Evolutionary conservation across 768 basidiomycete genomes (phyloP).

Genomic region (Tephrocybe sp.): DNA sequence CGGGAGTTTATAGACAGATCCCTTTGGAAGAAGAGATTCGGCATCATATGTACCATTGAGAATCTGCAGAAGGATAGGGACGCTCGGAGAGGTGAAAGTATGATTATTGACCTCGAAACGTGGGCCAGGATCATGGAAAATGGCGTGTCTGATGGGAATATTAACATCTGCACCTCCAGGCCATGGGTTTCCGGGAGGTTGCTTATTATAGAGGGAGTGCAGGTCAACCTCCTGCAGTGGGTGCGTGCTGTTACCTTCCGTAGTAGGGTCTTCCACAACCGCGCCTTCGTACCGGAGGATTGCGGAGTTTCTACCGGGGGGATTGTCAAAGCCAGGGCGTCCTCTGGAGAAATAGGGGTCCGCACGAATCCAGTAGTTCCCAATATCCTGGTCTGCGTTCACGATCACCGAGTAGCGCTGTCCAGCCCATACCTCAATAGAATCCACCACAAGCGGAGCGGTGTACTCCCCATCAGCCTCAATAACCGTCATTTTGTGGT

Average conservation of each 20-base stretch:
- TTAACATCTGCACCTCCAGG: constrained; percentile 7
- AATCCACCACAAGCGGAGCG: constrained; percentile 2
- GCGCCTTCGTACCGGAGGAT: constrained; percentile 5
- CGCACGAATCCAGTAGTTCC: constrained; percentile 10
- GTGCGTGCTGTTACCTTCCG: background rate
- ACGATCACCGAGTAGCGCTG: constrained; percentile 10
- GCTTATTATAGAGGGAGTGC: background rate
- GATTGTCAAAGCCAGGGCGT: constrained; percentile 1
- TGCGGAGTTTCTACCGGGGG: constrained; percentile 10
- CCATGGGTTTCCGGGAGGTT: background rate
- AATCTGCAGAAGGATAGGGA: constrained; percentile 26
- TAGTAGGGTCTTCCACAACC: background rate
- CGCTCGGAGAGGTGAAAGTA: constrained; percentile 34
- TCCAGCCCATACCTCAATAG: constrained; percentile 6
- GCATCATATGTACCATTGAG: constrained; percentile 41
- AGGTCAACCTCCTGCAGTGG: constrained; percentile 5
- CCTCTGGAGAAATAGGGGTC: background rate
- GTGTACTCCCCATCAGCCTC: constrained; percentile 9
- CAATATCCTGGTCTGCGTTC: constrained; percentile 3
- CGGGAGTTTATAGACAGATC: constrained; percentile 43
- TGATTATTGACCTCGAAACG: constrained; percentile 30
- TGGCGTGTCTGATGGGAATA: constrained; percentile 1
- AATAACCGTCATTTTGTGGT: constrained; percentile 5
- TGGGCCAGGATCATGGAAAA: background rate
- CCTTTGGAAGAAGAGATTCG: constrained; percentile 38